phyloP scores from a whole-genome alignment of 805 yeast species.

The Suhomyces emberorum region DNA sequence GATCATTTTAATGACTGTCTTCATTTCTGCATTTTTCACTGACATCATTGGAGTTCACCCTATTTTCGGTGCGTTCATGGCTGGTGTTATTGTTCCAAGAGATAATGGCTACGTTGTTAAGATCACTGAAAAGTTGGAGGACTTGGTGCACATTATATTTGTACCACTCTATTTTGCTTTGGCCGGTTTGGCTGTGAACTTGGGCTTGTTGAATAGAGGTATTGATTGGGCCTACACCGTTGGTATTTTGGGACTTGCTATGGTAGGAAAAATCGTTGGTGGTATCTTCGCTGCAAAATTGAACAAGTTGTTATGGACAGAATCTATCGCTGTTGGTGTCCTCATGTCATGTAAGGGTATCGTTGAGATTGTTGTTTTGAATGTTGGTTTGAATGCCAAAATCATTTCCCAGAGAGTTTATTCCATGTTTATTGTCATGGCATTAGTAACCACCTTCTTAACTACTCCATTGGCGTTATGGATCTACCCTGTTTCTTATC shows the following conservation, averaged over 20 bases:
- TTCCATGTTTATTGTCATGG: conserved; percentile 84
- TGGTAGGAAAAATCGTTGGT: conserved; percentile 64
- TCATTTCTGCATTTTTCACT: conserved; percentile 71
- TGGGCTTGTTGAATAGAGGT: conserved; percentile 61
- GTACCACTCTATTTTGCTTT: conserved; percentile 79
- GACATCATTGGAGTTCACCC: conserved; percentile 86
- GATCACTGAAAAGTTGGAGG: conserved; percentile 73
- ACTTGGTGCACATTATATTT: conserved; percentile 64
- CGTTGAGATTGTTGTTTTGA: conserved; percentile 77
- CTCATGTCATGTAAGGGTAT: conserved; percentile 89
- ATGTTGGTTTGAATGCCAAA: conserved; percentile 67
- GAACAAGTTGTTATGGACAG: conserved; percentile 67
- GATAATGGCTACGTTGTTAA: conserved; percentile 69
- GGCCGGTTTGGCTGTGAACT: conserved; percentile 70
- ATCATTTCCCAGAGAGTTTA: conserved; percentile 63
- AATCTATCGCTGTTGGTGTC: conserved; percentile 71
- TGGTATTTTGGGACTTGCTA: conserved; percentile 64
- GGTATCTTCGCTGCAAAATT: conserved; percentile 63
- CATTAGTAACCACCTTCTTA: conserved; percentile 70
- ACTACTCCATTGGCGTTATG: conserved; percentile 71
- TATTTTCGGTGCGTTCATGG: conserved; percentile 79
- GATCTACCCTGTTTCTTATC: conserved; percentile 59
- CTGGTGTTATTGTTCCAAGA: conserved; percentile 73
- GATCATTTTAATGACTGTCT: conserved; percentile 52
- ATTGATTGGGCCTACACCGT: conserved; percentile 76